phyloP scores from a whole-genome alignment of 495 filamentous ascomycete genomes.

The Aspergillus wentii region DNA sequence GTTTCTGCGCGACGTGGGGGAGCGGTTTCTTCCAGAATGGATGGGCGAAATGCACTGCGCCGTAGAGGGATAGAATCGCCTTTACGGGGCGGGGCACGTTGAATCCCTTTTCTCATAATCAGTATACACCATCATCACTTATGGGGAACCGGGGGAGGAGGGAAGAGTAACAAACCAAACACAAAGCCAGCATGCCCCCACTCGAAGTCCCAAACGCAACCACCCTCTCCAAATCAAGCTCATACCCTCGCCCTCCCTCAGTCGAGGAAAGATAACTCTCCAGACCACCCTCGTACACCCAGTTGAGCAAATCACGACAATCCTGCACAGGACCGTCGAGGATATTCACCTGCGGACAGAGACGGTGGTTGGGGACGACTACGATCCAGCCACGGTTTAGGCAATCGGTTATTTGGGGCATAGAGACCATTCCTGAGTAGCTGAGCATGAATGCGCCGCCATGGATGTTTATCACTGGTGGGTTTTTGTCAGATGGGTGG shows the following conservation, averaged over 20 bases:
- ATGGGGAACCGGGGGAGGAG: neutral
- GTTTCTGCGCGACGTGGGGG: conserved; percentile 51
- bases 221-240: conserved; percentile 22
- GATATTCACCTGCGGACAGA: conserved; percentile 28
- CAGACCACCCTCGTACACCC: conserved; percentile 22
- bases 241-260: conserved; percentile 4
- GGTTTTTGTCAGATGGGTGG: neutral
- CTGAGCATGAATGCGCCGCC: conserved; percentile 37
- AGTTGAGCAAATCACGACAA: conserved; percentile 22
- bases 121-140: neutral
- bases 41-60: conserved; percentile 28
- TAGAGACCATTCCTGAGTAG: conserved; percentile 26
- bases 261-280: conserved; percentile 9
- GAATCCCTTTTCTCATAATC: conserved; percentile 21
- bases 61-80: conserved; percentile 34
- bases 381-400: conserved; percentile 34
- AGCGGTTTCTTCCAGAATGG: conserved; percentile 58
- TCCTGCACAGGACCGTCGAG: conserved; percentile 26
- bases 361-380: conserved; percentile 28
- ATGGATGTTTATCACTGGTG: conserved; percentile 32
- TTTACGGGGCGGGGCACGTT: conserved; percentile 14
- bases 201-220: conserved; percentile 31
- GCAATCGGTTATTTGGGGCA: conserved; percentile 27
- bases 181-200: conserved; percentile 25
- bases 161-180: conserved; percentile 17